phyloP scores from a whole-genome alignment of 1,284 basidiomycete species.

The Tilletiaria anomala region DNA sequence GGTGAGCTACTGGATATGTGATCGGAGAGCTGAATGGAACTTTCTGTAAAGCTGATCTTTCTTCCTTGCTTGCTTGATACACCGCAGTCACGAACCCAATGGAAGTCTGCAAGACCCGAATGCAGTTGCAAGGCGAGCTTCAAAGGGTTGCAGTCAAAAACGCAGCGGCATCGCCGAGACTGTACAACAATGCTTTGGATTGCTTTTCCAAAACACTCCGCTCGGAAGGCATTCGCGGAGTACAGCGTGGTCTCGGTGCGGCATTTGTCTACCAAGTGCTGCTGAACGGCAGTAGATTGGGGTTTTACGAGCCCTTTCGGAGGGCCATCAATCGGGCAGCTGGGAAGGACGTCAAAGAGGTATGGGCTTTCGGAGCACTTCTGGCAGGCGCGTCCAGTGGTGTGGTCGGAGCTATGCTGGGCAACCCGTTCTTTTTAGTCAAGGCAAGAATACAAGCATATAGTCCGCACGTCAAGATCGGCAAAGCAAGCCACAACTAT shows the following conservation, averaged over 20 bases:
- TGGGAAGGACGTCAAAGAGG: constrained; percentile 53
- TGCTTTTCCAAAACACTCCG: constrained; percentile 75
- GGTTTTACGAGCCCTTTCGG: constrained; percentile 89
- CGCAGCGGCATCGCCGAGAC: constrained; percentile 3
- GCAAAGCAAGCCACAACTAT: constrained; percentile 85
- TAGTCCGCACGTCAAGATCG: constrained; percentile 63
- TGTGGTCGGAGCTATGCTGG: constrained; percentile 72
- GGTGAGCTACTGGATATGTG: not conserved
- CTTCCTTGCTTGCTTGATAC: not conserved
- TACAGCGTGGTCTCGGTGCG: constrained; percentile 77
- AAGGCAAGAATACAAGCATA: constrained; percentile 89
- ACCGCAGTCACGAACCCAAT: constrained; percentile 28
- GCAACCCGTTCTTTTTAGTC: constrained; percentile 87
- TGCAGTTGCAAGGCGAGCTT: constrained; percentile 35
- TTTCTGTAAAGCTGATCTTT: not conserved
- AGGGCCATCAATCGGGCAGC: constrained; percentile 54
- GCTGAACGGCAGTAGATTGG: constrained; percentile 83
- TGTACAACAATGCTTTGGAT: constrained; percentile 79
- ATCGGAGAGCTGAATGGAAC: not conserved
- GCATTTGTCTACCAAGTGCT: constrained; percentile 59
- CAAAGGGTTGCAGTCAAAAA: constrained; percentile 3
- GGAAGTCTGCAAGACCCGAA: constrained; percentile 33
- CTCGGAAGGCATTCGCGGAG: constrained; percentile 74
- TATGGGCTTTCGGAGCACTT: constrained; percentile 46
- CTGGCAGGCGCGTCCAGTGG: constrained; percentile 76